Evolutionary conservation across 192 early-diverging fungal genomes (phyloP).

Genomic region (Podila epigama): DNA sequence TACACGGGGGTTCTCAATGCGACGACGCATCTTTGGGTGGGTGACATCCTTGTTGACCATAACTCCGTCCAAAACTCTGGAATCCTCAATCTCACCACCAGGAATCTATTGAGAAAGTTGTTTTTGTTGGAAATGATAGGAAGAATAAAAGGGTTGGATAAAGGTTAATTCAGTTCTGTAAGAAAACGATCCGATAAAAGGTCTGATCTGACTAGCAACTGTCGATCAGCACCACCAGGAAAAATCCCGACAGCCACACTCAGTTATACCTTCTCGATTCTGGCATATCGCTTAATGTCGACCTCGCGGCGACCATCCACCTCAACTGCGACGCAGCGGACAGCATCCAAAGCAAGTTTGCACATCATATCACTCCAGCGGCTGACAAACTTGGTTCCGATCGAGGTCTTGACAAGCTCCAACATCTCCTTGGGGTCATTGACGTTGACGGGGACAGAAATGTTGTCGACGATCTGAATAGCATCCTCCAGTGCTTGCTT

Average conservation of each 20-base stretch:
- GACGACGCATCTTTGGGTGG: conserved; percentile 96
- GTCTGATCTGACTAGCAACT: too few species aligned
- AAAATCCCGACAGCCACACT: too few species aligned
- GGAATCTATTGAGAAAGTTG: conserved; percentile 73
- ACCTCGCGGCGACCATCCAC: conserved; percentile 85
- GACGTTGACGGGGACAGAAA: conserved; percentile 86
- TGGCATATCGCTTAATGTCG: conserved; percentile 98
- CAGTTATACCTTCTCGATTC: conserved; percentile 87
- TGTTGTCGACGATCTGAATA: conserved; percentile 82
- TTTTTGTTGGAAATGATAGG: too few species aligned
- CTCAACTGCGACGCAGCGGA: conserved; percentile 84
- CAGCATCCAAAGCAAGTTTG: conserved; percentile 92
- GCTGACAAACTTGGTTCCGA: conserved; percentile 97
- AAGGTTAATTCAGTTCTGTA: too few species aligned
- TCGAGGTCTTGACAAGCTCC: conserved; percentile 86
- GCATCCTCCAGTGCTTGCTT: conserved; percentile 95
- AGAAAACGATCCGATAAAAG: too few species aligned
- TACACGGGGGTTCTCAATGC: conserved; percentile 96
- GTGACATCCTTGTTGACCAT: conserved; percentile 99
- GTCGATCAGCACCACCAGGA: too few species aligned
- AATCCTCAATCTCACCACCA: conserved; percentile 97
- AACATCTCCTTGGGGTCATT: conserved; percentile 90
- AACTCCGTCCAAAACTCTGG: conserved; percentile 92
- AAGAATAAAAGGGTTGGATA: conserved; percentile 1
- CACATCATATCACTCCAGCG: conserved; percentile 99